Conservation (phyloP, 352 stramenopile species). For the Sclerospora graminicola region DNA sequence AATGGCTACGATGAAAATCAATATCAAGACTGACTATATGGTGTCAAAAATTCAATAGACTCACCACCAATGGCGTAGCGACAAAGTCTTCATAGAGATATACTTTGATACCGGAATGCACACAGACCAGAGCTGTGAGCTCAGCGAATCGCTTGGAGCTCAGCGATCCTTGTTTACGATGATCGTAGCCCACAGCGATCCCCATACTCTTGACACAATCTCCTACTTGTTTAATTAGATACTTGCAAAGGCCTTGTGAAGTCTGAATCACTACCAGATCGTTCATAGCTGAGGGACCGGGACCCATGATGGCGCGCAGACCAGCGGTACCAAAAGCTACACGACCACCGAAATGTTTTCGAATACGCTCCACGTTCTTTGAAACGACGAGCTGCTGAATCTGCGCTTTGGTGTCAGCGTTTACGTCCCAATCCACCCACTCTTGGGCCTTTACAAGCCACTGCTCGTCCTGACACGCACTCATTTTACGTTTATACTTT, state of each 20-base stretch:
- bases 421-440: conserved; percentile 84
- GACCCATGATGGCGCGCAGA: conserved; percentile 83
- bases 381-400: conserved; percentile 55
- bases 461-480: conserved; percentile 18
- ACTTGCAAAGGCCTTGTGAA: conserved; percentile 83
- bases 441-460: conserved; percentile 53
- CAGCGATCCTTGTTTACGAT: conserved; percentile 62
- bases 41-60: conserved; percentile 5
- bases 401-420: conserved; percentile 53
- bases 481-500: no score
- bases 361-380: conserved; percentile 39
- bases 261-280: conserved; percentile 90
- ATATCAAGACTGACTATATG: neutral
- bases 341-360: conserved; percentile 67
- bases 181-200: conserved; percentile 87
- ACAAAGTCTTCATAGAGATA: conserved; percentile 88
- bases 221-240: conserved; percentile 69
- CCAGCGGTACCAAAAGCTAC: conserved; percentile 90
- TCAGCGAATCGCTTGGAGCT: conserved; percentile 85
- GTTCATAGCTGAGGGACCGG: conserved; percentile 87
- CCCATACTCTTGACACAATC: conserved; percentile 64
- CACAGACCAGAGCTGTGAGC: conserved; percentile 75
- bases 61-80: conserved; percentile 91
- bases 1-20: conserved; percentile 33
- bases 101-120: conserved; percentile 81